Conservation (phyloP, 2,329 filamentous ascomycete genomes). For the Diaporthe amygdali region DNA sequence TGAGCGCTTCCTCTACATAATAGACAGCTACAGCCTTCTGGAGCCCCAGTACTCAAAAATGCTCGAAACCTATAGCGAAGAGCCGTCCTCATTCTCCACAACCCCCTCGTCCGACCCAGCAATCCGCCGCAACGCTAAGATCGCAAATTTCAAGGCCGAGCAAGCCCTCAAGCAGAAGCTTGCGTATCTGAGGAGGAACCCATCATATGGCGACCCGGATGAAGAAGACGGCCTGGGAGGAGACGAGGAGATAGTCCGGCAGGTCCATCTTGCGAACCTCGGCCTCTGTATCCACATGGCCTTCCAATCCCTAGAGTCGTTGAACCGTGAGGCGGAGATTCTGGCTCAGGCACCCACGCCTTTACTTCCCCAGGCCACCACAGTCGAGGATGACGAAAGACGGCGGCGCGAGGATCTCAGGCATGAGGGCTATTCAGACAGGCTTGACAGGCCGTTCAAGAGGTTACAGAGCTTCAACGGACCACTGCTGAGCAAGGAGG, state of each 20-base stretch:
- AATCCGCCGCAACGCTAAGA: conserved; percentile 80
- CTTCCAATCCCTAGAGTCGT: conserved; percentile 85
- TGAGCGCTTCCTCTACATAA: conserved; percentile 76
- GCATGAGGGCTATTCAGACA: conserved; percentile 65
- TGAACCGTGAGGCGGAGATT: conserved; percentile 85
- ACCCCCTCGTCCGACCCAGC: conserved; percentile 66
- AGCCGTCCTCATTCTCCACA: conserved; percentile 74
- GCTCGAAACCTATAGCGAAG: conserved; percentile 75
- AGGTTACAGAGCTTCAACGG: conserved; percentile 49
- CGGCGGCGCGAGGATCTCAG: conserved; percentile 36
- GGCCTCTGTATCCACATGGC: conserved; percentile 76
- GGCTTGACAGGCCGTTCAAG: conserved; percentile 70
- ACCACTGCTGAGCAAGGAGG: conserved; percentile 77
- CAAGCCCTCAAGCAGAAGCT: conserved; percentile 84
- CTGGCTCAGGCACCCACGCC: conserved; percentile 73
- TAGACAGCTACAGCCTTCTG: conserved; percentile 82
- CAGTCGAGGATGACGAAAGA: conserved; percentile 51
- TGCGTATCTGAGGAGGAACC: conserved; percentile 57
- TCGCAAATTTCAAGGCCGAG: conserved; percentile 82
- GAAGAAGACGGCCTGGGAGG: conserved; percentile 68
- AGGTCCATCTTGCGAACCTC: conserved; percentile 79
- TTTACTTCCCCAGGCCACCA: conserved; percentile 46
- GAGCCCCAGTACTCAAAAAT: conserved; percentile 67
- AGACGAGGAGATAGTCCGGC: conserved; percentile 84
- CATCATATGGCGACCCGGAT: conserved; percentile 56